Evolutionary conservation across 768 basidiomycete genomes (phyloP), one percentile per base, ranked within the genome.

Genomic region (Phallus indusiatus): DNA sequence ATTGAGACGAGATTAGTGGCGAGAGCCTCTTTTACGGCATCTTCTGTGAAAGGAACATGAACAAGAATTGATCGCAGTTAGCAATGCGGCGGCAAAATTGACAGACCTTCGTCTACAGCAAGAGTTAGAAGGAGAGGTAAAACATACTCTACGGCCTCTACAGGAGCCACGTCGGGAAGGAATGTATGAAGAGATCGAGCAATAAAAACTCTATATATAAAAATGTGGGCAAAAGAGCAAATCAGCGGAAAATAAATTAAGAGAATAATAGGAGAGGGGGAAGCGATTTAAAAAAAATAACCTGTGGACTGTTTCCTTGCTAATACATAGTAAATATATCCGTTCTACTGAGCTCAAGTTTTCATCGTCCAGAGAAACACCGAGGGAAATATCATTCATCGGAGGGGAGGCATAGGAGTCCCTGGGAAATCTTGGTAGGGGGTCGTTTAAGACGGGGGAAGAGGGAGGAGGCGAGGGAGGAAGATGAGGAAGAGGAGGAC

Each of bases 131-230:
- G 79, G n/a, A 96, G 81, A 1, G 94, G 94, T 18, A 95, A 74
- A 59, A 98, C 90, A 67, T 95, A 98, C 70, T 93, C 89, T 64
- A 92, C 84, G 5, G 92, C 92, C 64, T 98, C 94, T 57, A 82
- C 81, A 2, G 94, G 87, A 17, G 87, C 77, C 54, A 96, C 87
- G 51, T 85, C 75, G 17, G 71, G 68, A 35, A 97, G 80, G 71
- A 88, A 85, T 1, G 82, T 76, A n/a, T 88, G 86, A 36, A 97
- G 80, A 37, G 87, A 82, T 65, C 87, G 86, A 0, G 88, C 82
- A 67, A 98, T 94, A 74, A 86, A 95, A 46, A 90, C 80, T 42
- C 90, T 81, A 65, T 18, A 10, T 14, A 42, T 8, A 46, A 18
- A 59, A 22, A 53, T n/a, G n/a, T 42, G 28, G 7, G 7, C 7